Evolutionary conservation across 192 early-diverging fungal genomes (phyloP), one percentile per base, ranked within the genome.

Genomic region (Phlyctochytrium bullatum): DNA sequence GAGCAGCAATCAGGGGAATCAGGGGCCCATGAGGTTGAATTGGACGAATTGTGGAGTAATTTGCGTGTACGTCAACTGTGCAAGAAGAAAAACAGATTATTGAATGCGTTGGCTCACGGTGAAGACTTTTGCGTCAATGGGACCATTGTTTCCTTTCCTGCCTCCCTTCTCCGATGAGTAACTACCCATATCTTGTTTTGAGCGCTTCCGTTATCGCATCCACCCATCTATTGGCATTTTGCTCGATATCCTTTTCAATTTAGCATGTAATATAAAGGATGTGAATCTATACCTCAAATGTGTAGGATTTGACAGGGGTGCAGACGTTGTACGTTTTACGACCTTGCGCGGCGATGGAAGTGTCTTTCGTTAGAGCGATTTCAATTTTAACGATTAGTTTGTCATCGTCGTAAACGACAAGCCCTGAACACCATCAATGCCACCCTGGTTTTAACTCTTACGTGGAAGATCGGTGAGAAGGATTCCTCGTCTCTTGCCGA

Each of bases 401-500:
- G 23, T 78, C 79, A 64, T 86, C 77, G 47, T 90, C 89, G 59
- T 85, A 80, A 60, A 89, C 88, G 1, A 83, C 61, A 52, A 92
- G 71, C 2, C 69, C 69, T 71, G 34, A 1, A 25, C 35, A 25
- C 52, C 3, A n/a, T 34, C 29, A 62, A 0, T 52, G 33, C n/a
- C 4, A 40, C 6, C 3, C n/a, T n/a, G 35, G 53, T 17, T 31
- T 29, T 6, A 24, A 4, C 0, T n/a, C 67, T 54, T 53, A 71
- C 90, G 80, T 32, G 89, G 89, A 33, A 75, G 69, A 62, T 90
- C 87, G 0, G 89, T 90, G 57, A 92, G 69, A n/a, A 90, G 76
- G 34, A 92, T 54, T 33, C 83, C 78, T 17, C 83, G 54, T 36
- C 83, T 85, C 52, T 84, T 89, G 12, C 80, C 51, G 34, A 80